Base-by-base conservation (phyloP, 495 filamentous ascomycete species). In the Penicillium steckii region DNA sequence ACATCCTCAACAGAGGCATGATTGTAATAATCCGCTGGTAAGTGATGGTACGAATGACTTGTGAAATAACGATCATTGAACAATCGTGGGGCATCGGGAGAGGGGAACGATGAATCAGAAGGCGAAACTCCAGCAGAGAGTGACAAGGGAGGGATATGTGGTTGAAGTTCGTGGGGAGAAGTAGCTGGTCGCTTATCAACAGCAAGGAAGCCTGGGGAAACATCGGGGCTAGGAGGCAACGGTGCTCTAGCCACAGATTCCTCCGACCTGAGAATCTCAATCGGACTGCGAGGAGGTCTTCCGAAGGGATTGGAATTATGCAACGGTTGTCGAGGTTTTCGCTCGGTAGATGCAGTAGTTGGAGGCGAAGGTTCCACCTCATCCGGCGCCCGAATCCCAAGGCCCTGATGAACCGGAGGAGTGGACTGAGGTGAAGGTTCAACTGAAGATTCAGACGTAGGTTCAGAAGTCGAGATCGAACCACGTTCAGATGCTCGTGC, bases 1-100 rank as follows among this genome's bases (percentile, higher is more conserved):
- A 93, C 88, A 69, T 91, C 89, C 50, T 95, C 91, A 19, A 90
- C 79, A 6, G 91, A 95, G 17, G 85, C 77, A 45, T 90, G 86
- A 79, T 41, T 41, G 19, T 53, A 82, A 73, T 71, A 85, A 74
- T 63, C 74, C 32, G 65, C 80, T 19, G 82, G 82, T 32, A 85
- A 84, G 50, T 91, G 86, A 3, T 84, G 56, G 85, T 77, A 69
- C 0, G 71, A 70, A 40, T 68, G 64, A 35, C 64, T 71, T 33
- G 69, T 73, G 45, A 71, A 70, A 25, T 69, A 69, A 27, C 70
- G 73, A 27, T 78, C 75, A 13, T 65, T 69, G 43, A 72, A 57
- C 69, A 85, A 59, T 67, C 85, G 52, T 72, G 84, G 64, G 74
- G 76, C 27, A 77, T 80, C 49, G 60, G 84, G 64, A 66, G 61